Evolutionary conservation across 1,284 basidiomycete genomes (phyloP), one percentile per base, ranked within the genome.

Genomic region (Trametes polyzona): DNA sequence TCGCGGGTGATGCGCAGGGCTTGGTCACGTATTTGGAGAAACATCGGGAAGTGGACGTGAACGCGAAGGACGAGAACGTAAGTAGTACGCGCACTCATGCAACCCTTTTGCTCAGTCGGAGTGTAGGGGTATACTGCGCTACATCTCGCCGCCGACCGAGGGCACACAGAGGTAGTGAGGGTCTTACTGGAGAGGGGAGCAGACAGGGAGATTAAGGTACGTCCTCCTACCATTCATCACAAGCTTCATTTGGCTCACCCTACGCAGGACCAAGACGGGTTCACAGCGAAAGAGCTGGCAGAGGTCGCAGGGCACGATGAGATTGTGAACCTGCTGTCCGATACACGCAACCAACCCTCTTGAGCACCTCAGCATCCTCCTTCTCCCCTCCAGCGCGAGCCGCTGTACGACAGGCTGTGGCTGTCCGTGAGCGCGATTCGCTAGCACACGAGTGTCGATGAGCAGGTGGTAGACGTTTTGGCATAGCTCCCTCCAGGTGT

Each of bases 71-170:
- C 55, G 80, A 89, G 74, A 90, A 83, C 74, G 93, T 94, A 70
- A 70, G 83, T 74, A 47, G 26, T 19, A 11, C 29, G 26, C 16
- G 47, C 14, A 12, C 11, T 12, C 4, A 12, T 23, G 14, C 7
- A 23, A 12, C 41, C 8, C 14, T 37, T 21, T 4, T 46, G 35
- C 54, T 36, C 23, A 46, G 12, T 19, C 16, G n/a, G 16, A 24
- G 47, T 61, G 3, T 68, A 95, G 92, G 93, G 91, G 30, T 95
- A 92, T 69, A 91, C 93, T 0, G 81, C 93, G 12, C 71, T 96
- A 23, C 94, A 96, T 67, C 79, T 96, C 0, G 93, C 94, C 1
- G 84, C 86, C 17, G 94, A 96, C 68, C 78, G 94, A 69, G 94
- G 93, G 0, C 81, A 86, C 63, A 51, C 76, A 4, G 74, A 76